A percentile compares a stretch with the other conserved stretches of the same genome.
Evolutionary conservation across 139 green algal species (phyloP).

Genomic region (Ettlia oleoabundans): DNA sequence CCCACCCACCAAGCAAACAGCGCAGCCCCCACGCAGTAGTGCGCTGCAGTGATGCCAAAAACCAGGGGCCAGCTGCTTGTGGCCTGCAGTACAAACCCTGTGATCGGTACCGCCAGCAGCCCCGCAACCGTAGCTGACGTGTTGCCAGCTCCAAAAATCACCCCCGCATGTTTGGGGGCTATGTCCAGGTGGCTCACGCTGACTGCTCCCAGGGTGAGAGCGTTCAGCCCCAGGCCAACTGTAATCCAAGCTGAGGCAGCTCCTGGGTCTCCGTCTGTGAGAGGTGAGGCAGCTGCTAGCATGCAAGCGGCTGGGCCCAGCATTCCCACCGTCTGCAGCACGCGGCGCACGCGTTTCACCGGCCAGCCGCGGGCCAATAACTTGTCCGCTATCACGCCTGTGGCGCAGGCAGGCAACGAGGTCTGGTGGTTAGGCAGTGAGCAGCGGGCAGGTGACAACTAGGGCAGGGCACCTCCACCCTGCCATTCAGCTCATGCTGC

Average conservation of each 20-base stretch:
- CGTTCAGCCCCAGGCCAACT: conserved; percentile 72
- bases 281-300: conserved; percentile 63
- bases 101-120: conserved; percentile 72
- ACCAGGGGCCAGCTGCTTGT: conserved; percentile 75
- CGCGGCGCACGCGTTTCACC: conserved; percentile 35
- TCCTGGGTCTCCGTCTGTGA: conserved; percentile 46
- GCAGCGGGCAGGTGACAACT: not conserved
- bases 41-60: conserved; percentile 73
- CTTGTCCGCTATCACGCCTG: conserved; percentile 45
- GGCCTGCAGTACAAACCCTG: conserved; percentile 61
- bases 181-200: conserved; percentile 81
- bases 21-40: conserved; percentile 68
- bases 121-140: conserved; percentile 78
- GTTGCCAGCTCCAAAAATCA: conserved; percentile 82
- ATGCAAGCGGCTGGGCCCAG: conserved; percentile 76
- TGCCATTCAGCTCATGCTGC: too few relatives aligned
- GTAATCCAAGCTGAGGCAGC: conserved; percentile 71
- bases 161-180: conserved; percentile 70
- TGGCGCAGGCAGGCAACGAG: not conserved
- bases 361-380: conserved; percentile 44
- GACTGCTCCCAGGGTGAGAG: conserved; percentile 76
- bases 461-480: too few relatives aligned
- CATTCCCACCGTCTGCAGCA: conserved; percentile 72
- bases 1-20: conserved; percentile 71
- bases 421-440: not conserved